These are phyloP conservation scores for Echinosophora koreensis DNA, from an alignment of 306 rosid species.

Conservation along the genomic window DNA sequence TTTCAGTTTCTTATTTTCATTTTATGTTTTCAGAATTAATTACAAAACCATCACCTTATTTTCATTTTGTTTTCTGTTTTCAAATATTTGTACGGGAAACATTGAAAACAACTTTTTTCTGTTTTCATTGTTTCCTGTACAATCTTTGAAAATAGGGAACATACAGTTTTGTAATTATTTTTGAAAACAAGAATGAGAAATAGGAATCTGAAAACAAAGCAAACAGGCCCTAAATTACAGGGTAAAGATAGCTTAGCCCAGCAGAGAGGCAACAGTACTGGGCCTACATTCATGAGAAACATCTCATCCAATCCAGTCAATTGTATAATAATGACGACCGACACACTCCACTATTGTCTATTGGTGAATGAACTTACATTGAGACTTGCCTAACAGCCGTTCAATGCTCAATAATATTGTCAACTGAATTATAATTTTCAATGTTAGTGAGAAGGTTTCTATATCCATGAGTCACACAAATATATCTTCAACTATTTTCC, in stretches of 20 bases:
- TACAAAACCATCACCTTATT: too few species aligned
- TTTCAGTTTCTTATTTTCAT: too few species aligned
- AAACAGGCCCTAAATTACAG: too few species aligned
- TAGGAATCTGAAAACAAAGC: too few species aligned
- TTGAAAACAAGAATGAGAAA: too few species aligned
- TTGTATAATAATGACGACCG: not conserved
- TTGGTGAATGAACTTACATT: not conserved
- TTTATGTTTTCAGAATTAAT: too few species aligned
- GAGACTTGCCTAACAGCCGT: not conserved
- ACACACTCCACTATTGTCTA: conserved; percentile 1
- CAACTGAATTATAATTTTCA: not conserved
- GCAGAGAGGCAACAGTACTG: not conserved
- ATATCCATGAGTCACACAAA: not conserved
- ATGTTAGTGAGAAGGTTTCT: not conserved
- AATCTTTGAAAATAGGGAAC: too few species aligned
- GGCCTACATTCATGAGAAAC: not conserved
- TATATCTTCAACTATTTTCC: not conserved
- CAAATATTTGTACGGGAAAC: too few species aligned
- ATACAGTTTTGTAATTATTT: too few species aligned
- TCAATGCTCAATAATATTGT: not conserved
- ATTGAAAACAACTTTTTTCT: too few species aligned
- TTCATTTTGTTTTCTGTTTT: too few species aligned
- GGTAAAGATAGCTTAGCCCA: not conserved
- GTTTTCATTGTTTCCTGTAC: too few species aligned
- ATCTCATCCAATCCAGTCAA: conserved; percentile 15